phyloP scores from a whole-genome alignment of 768 basidiomycete genomes.

The Rhizopogon vinicolor region DNA sequence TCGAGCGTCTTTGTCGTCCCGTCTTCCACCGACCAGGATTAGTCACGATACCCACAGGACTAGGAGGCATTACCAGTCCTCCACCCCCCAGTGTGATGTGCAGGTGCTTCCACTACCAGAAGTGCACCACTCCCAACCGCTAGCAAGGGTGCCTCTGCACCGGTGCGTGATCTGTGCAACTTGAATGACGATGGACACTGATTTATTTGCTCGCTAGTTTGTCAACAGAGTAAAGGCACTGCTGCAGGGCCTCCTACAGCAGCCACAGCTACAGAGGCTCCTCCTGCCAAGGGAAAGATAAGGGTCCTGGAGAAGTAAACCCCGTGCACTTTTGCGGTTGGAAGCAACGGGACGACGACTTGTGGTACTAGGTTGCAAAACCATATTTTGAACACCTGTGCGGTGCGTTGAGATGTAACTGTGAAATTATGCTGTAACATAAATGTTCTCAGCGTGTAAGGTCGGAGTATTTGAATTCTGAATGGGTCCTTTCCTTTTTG shows the following conservation, averaged over 20 bases:
- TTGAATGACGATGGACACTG: too few relatives aligned
- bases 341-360: background rate
- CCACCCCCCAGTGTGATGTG: background rate
- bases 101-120: slow-evolving; percentile 10
- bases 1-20: too few relatives aligned
- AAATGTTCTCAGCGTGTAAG: background rate
- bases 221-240: slow-evolving; percentile 15
- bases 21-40: too few relatives aligned
- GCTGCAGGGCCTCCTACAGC: background rate
- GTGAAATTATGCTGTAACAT: background rate
- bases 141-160: background rate
- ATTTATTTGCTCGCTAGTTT: background rate
- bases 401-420: background rate
- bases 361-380: background rate
- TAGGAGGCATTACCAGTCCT: too few relatives aligned
- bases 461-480: background rate
- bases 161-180: background rate
- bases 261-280: slow-evolving; percentile 16
- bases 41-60: too few relatives aligned
- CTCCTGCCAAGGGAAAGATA: slow-evolving; percentile 20
- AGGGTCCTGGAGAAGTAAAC: slow-evolving; percentile 25
- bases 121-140: background rate
- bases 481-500: background rate
- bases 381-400: background rate
- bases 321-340: background rate